Conservation (phyloP, 345 rosid genomes). For the Luvunga scandens region DNA sequence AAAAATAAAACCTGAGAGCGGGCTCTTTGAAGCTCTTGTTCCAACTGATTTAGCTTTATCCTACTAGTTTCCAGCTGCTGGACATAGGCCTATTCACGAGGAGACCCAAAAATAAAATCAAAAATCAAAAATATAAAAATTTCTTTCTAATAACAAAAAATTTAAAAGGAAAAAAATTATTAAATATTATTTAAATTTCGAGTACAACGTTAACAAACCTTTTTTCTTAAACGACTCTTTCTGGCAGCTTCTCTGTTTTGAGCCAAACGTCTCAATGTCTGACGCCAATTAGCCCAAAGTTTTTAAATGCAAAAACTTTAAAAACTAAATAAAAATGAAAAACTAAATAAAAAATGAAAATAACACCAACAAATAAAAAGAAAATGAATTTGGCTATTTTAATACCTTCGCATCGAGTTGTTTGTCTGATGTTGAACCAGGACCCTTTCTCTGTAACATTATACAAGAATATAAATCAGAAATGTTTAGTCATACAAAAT, state of each 20-base stretch:
- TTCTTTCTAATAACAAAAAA: neutral
- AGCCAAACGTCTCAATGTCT: slow-evolving; percentile 97
- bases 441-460: slow-evolving; percentile 70
- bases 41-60: slow-evolving; percentile 79
- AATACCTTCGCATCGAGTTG: slow-evolving; percentile 91
- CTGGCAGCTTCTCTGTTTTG: slow-evolving; percentile 99
- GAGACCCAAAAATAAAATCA: neutral
- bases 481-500: neutral
- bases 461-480: neutral
- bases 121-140: neutral
- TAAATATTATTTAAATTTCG: neutral
- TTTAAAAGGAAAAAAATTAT: neutral
- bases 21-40: slow-evolving; percentile 95
- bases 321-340: neutral
- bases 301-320: neutral
- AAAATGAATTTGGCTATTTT: neutral
- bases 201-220: slow-evolving; percentile 36
- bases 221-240: slow-evolving; percentile 95
- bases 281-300: slow-evolving; percentile 21
- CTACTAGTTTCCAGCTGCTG: slow-evolving; percentile 96
- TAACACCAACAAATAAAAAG: slow-evolving; percentile 1
- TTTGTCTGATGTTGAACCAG: slow-evolving; percentile 65
- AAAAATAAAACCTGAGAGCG: slow-evolving; percentile 71
- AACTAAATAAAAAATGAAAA: neutral
- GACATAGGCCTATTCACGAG: slow-evolving; percentile 73